Base-by-base conservation (phyloP, 176 grass and related monocot species). In the Oryza punctata region DNA sequence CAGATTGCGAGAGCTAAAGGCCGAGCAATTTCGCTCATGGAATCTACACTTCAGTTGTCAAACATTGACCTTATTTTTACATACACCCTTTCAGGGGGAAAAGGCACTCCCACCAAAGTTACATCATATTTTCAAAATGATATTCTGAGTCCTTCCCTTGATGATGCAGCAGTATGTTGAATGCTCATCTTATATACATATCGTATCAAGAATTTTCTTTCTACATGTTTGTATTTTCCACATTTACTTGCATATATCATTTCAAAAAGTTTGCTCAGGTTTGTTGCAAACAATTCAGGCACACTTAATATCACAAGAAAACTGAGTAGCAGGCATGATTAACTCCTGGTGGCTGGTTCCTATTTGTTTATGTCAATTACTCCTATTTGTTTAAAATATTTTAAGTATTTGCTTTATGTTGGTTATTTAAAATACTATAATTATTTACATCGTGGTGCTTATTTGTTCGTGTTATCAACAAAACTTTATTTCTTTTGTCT, bases 1-100 rank as follows among this genome's bases (percentile, higher is more conserved):
- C 87, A 99, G 96, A 85, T 99, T 89, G 91, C 85, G 41, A 94
- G 88, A 90, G 87, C 96, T 85, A 99, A 96, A 94, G 35, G 73
- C 72, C 79, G 89, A 85, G 89, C 91, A 78, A 49, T 92, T 73
- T 89, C 85, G 70, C 93, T 96, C 12, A 90, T 96, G 81, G 96
- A 92, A 61, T 94, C 96, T 50, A 93, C 86, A 25, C 93, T 99
- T 69, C 89, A 82, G 77, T 79, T 99, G 81, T 99, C 96, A 87
- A 99, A 99, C 70, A 79, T 96, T 85, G 96, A 99, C 75, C 96
- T 99, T 35, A 81, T 96, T 87, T 91, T 80, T 74, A 87, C 88
- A 71, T 99, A 99, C 81, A 83, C 81, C 6, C 72, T 99, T 46
- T 87, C 84, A 87, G 91, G 89, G 65, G 88, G 89, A 65, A 90